Percentiles rank a stretch among this genome's conserved stretches.
These are phyloP conservation scores for Penstemon barbatus DNA, from an alignment of 257 asterid genomes.

Conservation along the genomic window DNA sequence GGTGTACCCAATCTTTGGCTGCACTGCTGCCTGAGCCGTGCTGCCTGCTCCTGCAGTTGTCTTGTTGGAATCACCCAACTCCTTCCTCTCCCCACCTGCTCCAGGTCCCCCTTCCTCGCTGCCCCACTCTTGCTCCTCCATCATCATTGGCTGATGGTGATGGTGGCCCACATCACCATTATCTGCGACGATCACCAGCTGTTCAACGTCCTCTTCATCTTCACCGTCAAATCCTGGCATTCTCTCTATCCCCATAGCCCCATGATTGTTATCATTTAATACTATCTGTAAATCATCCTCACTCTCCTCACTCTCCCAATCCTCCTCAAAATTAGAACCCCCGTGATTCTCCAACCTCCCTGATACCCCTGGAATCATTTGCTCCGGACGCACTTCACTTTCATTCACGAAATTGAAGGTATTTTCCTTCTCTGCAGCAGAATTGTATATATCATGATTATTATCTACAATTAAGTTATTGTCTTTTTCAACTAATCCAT, in stretches of 20 bases:
- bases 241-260: conserved; percentile 58
- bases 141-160: conserved; percentile 26
- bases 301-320: conserved; percentile 71
- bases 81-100: conserved; percentile 79
- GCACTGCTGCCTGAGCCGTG: conserved; percentile 38
- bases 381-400: conserved; percentile 31
- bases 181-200: conserved; percentile 74
- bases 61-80: conserved; percentile 54
- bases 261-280: conserved; percentile 58
- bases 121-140: conserved; percentile 75
- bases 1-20: conserved; percentile 67
- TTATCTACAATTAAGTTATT: conserved; percentile 18
- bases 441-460: conserved; percentile 17
- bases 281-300: conserved; percentile 84
- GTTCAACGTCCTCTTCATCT: conserved; percentile 79
- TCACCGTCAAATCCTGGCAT: conserved; percentile 45
- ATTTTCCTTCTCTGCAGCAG: conserved; percentile 27
- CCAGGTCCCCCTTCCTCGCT: conserved; percentile 61
- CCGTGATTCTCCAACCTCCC: conserved; percentile 38
- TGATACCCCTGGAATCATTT: conserved; percentile 65
- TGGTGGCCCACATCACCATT: conserved; percentile 60
- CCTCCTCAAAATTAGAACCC: conserved; percentile 47
- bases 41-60: conserved; percentile 52
- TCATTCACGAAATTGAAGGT: conserved; percentile 20
- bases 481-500: conserved; percentile 47